Base-by-base conservation (phyloP, 495 filamentous ascomycete species). In the Aspergillus cavernicola region DNA sequence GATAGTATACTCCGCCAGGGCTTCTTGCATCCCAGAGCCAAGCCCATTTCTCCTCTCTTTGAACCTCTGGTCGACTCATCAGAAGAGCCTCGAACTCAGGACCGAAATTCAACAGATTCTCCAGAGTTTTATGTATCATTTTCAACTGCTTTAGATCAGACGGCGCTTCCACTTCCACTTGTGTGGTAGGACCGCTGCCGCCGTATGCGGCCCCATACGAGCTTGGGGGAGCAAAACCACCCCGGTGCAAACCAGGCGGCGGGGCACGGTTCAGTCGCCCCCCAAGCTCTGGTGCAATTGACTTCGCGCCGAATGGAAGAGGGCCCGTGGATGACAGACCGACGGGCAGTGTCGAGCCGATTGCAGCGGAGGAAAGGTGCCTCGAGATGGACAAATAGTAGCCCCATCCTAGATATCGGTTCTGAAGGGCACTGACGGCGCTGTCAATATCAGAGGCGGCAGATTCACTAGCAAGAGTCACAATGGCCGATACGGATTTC, bases 11-110 rank as follows among this genome's bases (percentile, higher is more conserved):
- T 6, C 87, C 89, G 6, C 84, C 86, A 44, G 83, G 69, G 58
- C 88, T 90, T 42, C 89, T 78, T 23, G 92, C 76, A 67, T 99
- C 88, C 86, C 87, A 99, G 3, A 99, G 68, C 88, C 90, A 99
- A 0, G 90, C 87, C 85, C 91, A 99, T 63, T 85, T 91, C 58
- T 92, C 87, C 32, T 96, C 87, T 20, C 70, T 75, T 56, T 92
- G 88, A 2, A 97, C 87, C 32, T 87, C 82, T 0, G 83, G 84
- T 15, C 85, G 77, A 31, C 81, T 86, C 93, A 97, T 97, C 3
- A 99, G 80, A 1, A 95, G 76, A 4, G 92, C 92, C 63, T 99
- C 93, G 50, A 97, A 95, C 65, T 95, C 89, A 0, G 88, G 86
- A 0, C 92, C 91, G 56, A 90, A 81, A 10, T 82, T 81, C 18